Conservation (phyloP, 345 rosid species). For the Eucalyptus grandis region DNA sequence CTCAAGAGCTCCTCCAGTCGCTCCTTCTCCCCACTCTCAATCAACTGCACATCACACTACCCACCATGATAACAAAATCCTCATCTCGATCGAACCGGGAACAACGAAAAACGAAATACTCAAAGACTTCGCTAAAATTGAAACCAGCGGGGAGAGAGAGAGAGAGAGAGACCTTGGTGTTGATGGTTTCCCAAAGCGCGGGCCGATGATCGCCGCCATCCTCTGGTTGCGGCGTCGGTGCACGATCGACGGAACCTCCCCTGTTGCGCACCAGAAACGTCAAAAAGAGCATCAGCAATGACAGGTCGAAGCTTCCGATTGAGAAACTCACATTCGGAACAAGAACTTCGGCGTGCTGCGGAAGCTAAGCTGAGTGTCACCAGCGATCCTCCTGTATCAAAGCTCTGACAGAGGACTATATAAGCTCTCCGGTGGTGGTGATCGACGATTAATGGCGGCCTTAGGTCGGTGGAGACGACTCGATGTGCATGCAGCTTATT, state of each 20-base stretch:
- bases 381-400: background rate
- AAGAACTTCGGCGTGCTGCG: background rate
- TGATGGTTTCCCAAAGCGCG: slow-evolving; percentile 13
- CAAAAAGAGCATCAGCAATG: background rate
- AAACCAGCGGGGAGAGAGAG: background rate
- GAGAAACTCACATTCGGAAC: background rate
- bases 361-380: background rate
- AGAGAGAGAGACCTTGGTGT: slow-evolving; percentile 6
- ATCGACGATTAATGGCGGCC: background rate
- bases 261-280: background rate
- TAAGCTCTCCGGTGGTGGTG: background rate
- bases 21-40: slow-evolving; percentile 35
- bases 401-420: background rate
- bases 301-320: background rate
- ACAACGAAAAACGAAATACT: background rate
- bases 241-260: slow-evolving; percentile 23
- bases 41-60: background rate
- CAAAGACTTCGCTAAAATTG: background rate
- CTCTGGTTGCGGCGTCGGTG: slow-evolving; percentile 22
- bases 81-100: background rate
- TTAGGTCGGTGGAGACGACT: background rate
- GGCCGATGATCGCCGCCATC: slow-evolving; percentile 6
- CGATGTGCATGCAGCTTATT: background rate
- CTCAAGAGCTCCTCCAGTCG: slow-evolving; percentile 25
- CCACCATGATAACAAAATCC: background rate